Evolutionary conservation across 129 eudicot species (phyloP).

Genomic region (Escallonia rubra): DNA sequence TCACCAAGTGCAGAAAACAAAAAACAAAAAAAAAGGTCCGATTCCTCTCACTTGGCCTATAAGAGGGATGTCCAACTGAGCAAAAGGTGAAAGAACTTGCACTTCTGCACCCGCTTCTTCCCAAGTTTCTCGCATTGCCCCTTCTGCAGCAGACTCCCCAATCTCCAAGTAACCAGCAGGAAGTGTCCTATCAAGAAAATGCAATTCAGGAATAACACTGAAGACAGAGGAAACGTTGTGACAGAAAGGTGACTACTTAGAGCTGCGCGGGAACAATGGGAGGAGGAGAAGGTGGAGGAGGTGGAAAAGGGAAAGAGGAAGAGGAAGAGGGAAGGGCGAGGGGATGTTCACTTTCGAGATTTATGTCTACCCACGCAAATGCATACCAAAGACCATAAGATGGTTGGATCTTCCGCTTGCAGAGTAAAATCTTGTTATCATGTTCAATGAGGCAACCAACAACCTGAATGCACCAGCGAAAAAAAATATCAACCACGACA

Average conservation of each 20-base stretch:
- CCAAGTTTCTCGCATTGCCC: slow-evolving; percentile 87
- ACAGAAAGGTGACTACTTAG: no score
- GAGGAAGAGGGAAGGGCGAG: background rate
- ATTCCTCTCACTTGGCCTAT: slow-evolving; percentile 81
- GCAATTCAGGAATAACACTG: no score
- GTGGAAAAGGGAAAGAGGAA: no score
- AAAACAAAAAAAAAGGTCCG: background rate
- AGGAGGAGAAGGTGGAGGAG: no score
- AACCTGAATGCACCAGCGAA: slow-evolving; percentile 46
- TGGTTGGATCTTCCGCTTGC: slow-evolving; percentile 93
- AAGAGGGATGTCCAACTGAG: slow-evolving; percentile 94
- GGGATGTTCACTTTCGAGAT: background rate
- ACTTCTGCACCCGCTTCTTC: slow-evolving; percentile 98
- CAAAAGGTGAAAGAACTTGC: slow-evolving; percentile 70
- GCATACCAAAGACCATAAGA: slow-evolving; percentile 93
- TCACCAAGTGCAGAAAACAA: background rate
- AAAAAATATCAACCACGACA: slow-evolving; percentile 12
- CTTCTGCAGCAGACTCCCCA: slow-evolving; percentile 95
- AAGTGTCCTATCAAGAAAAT: slow-evolving; percentile 64
- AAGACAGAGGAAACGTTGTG: no score
- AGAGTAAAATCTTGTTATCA: slow-evolving; percentile 81
- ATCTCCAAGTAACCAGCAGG: slow-evolving; percentile 98
- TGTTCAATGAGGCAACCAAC: slow-evolving; percentile 96
- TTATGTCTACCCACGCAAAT: background rate
- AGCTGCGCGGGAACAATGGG: no score